Percentiles rank a stretch among this genome's conserved stretches.
phyloP scores from a whole-genome alignment of 1,139 yeast species.

The Yamadazyma triangularis region DNA sequence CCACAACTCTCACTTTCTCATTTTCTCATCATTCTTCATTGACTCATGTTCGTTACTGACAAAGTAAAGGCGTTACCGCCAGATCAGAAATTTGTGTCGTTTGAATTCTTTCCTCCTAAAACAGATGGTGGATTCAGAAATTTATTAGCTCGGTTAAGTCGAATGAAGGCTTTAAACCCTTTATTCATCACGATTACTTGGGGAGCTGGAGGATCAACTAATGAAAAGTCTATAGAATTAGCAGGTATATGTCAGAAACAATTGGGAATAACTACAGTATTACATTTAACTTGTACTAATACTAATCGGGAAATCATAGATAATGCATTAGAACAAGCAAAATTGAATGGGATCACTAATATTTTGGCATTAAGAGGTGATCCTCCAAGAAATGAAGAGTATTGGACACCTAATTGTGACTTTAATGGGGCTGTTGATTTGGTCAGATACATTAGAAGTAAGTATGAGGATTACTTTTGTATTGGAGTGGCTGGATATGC shows the following conservation, averaged over 20 bases:
- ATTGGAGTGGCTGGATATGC: slow-evolving; percentile 95
- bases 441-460: slow-evolving; percentile 65
- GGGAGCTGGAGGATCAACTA: slow-evolving; percentile 98
- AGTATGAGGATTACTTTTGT: slow-evolving; percentile 74
- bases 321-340: slow-evolving; percentile 71
- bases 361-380: slow-evolving; percentile 94
- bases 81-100: slow-evolving; percentile 67
- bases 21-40: no score
- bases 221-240: slow-evolving; percentile 77
- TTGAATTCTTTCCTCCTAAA: slow-evolving; percentile 97
- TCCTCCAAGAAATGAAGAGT: slow-evolving; percentile 83
- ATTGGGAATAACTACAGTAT: slow-evolving; percentile 78
- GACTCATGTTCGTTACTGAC: slow-evolving; percentile 29
- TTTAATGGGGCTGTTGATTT: slow-evolving; percentile 79
- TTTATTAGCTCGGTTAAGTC: slow-evolving; percentile 75
- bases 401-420: slow-evolving; percentile 53
- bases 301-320: slow-evolving; percentile 77
- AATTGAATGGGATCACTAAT: slow-evolving; percentile 71
- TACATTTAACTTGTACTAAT: slow-evolving; percentile 95
- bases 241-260: slow-evolving; percentile 76
- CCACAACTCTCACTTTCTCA: no score
- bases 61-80: slow-evolving; percentile 42
- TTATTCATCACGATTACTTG: slow-evolving; percentile 90
- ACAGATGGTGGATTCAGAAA: slow-evolving; percentile 85
- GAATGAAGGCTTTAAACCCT: slow-evolving; percentile 88